phyloP scores from a whole-genome alignment of 2,329 filamentous ascomycete species.

The Monosporascus sp. region DNA sequence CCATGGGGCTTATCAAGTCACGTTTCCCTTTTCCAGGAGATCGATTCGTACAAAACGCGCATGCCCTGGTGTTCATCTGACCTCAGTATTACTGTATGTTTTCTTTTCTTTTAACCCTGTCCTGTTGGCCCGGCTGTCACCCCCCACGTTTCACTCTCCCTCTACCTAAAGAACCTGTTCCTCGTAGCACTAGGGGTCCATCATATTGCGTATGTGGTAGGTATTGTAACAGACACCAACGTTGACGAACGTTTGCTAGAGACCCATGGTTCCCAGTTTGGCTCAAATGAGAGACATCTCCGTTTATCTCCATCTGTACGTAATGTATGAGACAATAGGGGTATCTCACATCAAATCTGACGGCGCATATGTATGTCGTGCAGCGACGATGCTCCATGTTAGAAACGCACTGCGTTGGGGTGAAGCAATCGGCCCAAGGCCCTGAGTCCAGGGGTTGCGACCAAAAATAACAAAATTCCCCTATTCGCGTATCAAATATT shows the following conservation, averaged over 20 bases:
- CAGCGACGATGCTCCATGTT: background rate
- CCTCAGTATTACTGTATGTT: background rate
- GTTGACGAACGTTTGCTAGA: no score
- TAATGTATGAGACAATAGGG: no score
- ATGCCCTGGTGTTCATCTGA: background rate
- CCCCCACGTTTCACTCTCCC: no score
- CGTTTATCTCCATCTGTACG: no score
- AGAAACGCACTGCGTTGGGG: background rate
- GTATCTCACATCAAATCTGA: background rate
- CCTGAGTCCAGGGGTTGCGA: background rate
- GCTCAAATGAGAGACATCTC: no score
- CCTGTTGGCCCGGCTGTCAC: no score
- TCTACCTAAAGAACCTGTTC: no score
- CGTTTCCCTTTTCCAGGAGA: background rate
- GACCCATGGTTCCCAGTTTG: no score
- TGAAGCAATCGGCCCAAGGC: background rate
- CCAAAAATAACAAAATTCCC: background rate
- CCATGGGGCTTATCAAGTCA: background rate
- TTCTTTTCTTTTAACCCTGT: no score
- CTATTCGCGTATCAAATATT: background rate
- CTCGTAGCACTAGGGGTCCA: no score
- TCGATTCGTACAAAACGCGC: background rate
- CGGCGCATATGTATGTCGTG: background rate
- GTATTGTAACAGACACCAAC: no score
- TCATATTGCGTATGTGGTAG: no score